These are phyloP conservation scores for Saccharomyces uvarum DNA, from an alignment of 1,139 yeast species.

Conservation along the genomic window DNA sequence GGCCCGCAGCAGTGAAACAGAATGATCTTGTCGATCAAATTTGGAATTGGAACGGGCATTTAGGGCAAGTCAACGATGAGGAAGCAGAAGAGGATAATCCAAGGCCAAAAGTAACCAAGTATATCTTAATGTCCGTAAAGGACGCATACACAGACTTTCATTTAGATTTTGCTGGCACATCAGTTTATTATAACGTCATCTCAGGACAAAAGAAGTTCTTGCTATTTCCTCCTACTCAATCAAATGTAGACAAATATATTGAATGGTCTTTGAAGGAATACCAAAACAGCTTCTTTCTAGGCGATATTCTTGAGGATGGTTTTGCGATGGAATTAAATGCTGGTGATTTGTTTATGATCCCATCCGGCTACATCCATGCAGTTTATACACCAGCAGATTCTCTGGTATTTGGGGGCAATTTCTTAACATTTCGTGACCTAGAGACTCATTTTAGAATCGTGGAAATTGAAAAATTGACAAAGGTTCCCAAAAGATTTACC, in stretches of 20 bases:
- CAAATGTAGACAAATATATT: conserved; percentile 53
- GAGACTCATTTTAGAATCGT: conserved; percentile 54
- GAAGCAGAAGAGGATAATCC: conserved; percentile 20
- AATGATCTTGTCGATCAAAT: conserved; percentile 64
- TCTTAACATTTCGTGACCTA: conserved; percentile 57
- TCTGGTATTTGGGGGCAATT: conserved; percentile 82
- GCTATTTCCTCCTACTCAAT: conserved; percentile 67
- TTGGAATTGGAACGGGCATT: conserved; percentile 37
- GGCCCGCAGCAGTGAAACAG: conserved; percentile 63
- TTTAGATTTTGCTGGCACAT: conserved; percentile 86
- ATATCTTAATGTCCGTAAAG: conserved; percentile 77
- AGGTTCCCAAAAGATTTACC: conserved; percentile 67
- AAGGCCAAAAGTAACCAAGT: conserved; percentile 70
- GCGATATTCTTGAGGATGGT: conserved; percentile 45
- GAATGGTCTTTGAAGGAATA: conserved; percentile 64
- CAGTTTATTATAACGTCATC: conserved; percentile 79
- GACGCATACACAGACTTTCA: conserved; percentile 86
- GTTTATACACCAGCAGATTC: conserved; percentile 80
- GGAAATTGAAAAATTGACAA: conserved; percentile 56
- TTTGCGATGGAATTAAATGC: conserved; percentile 53
- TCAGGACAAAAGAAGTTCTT: conserved; percentile 67
- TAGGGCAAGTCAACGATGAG: background rate
- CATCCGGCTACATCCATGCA: conserved; percentile 92
- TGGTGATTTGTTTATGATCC: conserved; percentile 76
- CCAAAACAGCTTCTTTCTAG: conserved; percentile 54